Conservation (phyloP, 805 yeast species). For the Teunomyces funiuensis region DNA sequence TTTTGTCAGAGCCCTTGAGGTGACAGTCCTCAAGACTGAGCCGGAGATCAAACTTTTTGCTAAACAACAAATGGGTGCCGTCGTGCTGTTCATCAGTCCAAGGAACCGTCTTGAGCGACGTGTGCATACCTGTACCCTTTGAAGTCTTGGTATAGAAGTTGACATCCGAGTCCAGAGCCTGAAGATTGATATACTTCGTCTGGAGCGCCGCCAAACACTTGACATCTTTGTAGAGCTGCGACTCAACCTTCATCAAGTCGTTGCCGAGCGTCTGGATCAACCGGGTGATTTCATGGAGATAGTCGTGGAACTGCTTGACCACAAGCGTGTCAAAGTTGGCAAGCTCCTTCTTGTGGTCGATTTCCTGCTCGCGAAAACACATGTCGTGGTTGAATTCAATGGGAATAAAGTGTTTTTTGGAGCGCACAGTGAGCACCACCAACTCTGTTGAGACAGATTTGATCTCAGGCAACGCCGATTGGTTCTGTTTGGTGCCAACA, state of each 20-base stretch:
- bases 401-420: conserved; percentile 37
- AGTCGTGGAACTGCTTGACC: conserved; percentile 30
- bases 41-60: conserved; percentile 29
- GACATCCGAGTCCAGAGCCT: conserved; percentile 21
- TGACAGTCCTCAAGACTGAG: conserved; percentile 30
- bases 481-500: too few species aligned
- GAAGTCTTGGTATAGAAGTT: conserved; percentile 14
- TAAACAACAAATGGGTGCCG: conserved; percentile 17
- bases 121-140: conserved; percentile 20
- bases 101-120: conserved; percentile 24
- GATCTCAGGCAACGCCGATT: conserved; percentile 30
- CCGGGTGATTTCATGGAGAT: conserved; percentile 23
- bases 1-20: conserved; percentile 25
- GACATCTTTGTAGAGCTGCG: conserved; percentile 35
- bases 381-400: conserved; percentile 41
- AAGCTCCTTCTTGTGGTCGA: conserved; percentile 23
- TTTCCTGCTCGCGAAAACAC: conserved; percentile 35
- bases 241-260: conserved; percentile 33
- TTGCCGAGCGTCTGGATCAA: conserved; percentile 37
- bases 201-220: conserved; percentile 33
- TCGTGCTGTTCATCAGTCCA: conserved; percentile 23
- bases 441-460: conserved; percentile 35
- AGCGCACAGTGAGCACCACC: conserved; percentile 34
- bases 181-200: conserved; percentile 35
- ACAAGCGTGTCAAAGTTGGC: conserved; percentile 35